Evolutionary conservation across 192 early-diverging fungal genomes (phyloP), one percentile per base, ranked within the genome.

Genomic region (Backusella liffmaniae): DNA sequence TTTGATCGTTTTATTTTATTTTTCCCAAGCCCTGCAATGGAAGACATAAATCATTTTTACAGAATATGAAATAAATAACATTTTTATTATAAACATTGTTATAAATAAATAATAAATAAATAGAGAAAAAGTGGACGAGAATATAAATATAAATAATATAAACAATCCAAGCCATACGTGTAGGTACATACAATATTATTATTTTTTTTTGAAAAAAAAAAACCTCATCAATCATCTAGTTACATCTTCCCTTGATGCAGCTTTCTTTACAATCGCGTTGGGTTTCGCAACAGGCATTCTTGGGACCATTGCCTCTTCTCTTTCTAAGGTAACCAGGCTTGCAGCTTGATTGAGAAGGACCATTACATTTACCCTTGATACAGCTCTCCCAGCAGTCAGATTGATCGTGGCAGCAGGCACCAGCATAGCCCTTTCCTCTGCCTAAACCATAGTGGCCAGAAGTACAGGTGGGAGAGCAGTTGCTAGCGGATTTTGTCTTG

Each of bases 361-460:
- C 67, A 10, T 68, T 68, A 12, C 67, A 68, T 21, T 35, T 68
- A 21, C 67, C 67, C 34, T 37, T 68, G 35, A 68, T 35, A 9
- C 67, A 68, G 21, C 36, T 36, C 12, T 68, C 67, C n/a, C n/a
- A 37, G n/a, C 67, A 68, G 21, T 68, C 67, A 21, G 67, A 35
- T 68, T 68, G 67, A 39, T 68, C 36, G 6, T 68, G 39, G 21
- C 67, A 68, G 10, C 67, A 68, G 36, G 67, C 67, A 21, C 67
- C 67, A 37, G 16, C 36, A n/a, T 39, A 68, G 21, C 67, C 67
- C 34, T 68, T 37, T 8, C 67, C 67, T 23, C 36, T 39, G 8
- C 67, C 67, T 68, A 68, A 68, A n/a, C 67, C 67, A 21, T 37
- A 36, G 21, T 35, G 36, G 2, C 67, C 67, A 23, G 35, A 18